phyloP scores from a whole-genome alignment of 352 stramenopile genomes.

The Globisporangium heterothallicum region DNA sequence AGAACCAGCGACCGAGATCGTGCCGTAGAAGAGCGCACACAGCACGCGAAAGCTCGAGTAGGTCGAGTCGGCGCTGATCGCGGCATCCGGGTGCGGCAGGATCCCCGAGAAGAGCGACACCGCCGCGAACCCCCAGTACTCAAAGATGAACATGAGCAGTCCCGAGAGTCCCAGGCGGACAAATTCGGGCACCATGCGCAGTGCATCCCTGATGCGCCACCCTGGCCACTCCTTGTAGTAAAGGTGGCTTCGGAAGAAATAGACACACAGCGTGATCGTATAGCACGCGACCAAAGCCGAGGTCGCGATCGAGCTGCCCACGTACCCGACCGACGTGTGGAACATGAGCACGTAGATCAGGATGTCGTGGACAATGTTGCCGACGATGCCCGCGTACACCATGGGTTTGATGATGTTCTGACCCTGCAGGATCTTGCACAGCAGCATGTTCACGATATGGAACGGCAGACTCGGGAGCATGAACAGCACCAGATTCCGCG shows the following conservation, averaged over 20 bases:
- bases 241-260: constrained; percentile 59
- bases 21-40: constrained; percentile 67
- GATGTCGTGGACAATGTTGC: constrained; percentile 71
- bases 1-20: constrained; percentile 60
- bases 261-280: constrained; percentile 53
- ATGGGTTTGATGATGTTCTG: constrained; percentile 85
- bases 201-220: constrained; percentile 55
- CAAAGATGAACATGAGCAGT: constrained; percentile 82
- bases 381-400: constrained; percentile 67
- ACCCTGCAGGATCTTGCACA: constrained; percentile 83
- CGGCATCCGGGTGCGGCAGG: constrained; percentile 67
- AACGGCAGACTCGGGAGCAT: constrained; percentile 82
- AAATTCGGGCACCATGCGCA: constrained; percentile 70
- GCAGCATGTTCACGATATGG: constrained; percentile 67
- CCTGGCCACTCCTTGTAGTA: constrained; percentile 74
- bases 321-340: constrained; percentile 64
- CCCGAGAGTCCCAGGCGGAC: constrained; percentile 72
- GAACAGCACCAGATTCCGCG: constrained; percentile 60
- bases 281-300: constrained; percentile 53
- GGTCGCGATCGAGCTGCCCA: constrained; percentile 69
- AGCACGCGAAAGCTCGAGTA: constrained; percentile 74
- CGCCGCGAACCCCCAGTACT: constrained; percentile 79
- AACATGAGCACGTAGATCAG: constrained; percentile 87
- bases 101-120: constrained; percentile 70
- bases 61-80: constrained; percentile 81